Evolutionary conservation across 768 basidiomycete species (phyloP).

Genomic region (Collybia mongolica): DNA sequence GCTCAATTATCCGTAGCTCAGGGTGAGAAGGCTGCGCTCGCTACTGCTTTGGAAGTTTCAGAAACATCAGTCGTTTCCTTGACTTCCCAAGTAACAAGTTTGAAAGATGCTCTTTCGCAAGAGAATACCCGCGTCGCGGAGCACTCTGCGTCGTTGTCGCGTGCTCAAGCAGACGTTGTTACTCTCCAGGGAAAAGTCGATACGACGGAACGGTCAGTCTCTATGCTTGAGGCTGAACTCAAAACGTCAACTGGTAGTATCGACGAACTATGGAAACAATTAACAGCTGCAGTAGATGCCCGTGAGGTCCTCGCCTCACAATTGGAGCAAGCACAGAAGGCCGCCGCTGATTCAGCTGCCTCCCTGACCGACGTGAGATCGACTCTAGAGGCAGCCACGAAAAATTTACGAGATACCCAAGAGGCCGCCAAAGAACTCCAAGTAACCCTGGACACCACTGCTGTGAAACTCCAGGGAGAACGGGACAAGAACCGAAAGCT

Average conservation of each 20-base stretch:
- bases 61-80: slow-evolving; percentile 4
- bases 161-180: neutral
- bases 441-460: slow-evolving; percentile 3
- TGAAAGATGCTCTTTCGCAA: slow-evolving; percentile 3
- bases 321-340: slow-evolving; percentile 10
- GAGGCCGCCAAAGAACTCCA: slow-evolving; percentile 6
- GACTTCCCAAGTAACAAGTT: slow-evolving; percentile 1
- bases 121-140: neutral
- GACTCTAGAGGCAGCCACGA: slow-evolving; percentile 4
- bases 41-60: slow-evolving; percentile 3
- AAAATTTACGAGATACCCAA: slow-evolving; percentile 4
- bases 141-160: slow-evolving; percentile 2
- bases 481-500: slow-evolving; percentile 10
- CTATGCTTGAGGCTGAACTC: slow-evolving; percentile 6
- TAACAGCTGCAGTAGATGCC: slow-evolving; percentile 11
- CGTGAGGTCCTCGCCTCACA: slow-evolving; percentile 6
- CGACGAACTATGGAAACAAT: slow-evolving; percentile 8
- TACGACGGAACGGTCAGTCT: neutral
- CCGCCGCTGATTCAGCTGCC: slow-evolving; percentile 3
- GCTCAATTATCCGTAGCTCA: slow-evolving; percentile 5
- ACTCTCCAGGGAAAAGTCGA: neutral
- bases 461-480: slow-evolving; percentile 8
- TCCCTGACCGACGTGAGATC: slow-evolving; percentile 6
- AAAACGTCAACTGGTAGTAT: slow-evolving; percentile 10
- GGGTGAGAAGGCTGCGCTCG: slow-evolving; percentile 5